Percentiles rank a stretch among this genome's conserved stretches.
These are phyloP conservation scores for Colletotrichum cordylinicola DNA, from an alignment of 2,329 filamentous ascomycete genomes.

Conservation along the genomic window DNA sequence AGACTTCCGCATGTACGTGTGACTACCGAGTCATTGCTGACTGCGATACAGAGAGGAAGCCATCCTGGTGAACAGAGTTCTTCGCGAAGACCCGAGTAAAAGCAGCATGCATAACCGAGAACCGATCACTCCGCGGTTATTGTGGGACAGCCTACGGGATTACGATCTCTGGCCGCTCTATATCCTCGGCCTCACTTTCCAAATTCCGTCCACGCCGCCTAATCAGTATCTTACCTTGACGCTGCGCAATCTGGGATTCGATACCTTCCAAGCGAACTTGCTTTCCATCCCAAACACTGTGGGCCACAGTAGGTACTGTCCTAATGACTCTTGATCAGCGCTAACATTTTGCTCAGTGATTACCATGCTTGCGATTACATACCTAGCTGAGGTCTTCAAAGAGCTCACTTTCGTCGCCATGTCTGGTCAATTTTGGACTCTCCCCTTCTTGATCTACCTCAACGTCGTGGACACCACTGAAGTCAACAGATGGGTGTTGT, in stretches of 20 bases:
- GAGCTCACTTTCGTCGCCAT: constrained; percentile 53
- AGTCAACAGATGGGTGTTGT: constrained; percentile 39
- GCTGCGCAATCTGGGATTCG: constrained; percentile 61
- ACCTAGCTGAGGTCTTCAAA: constrained; percentile 50
- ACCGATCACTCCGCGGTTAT: constrained; percentile 52
- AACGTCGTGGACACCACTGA: constrained; percentile 38
- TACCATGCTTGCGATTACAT: constrained; percentile 51
- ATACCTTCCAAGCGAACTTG: constrained; percentile 67
- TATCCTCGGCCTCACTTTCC: constrained; percentile 56
- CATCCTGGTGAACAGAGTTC: constrained; percentile 65
- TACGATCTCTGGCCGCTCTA: constrained; percentile 57
- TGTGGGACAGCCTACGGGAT: constrained; percentile 59
- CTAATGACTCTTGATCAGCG: neutral
- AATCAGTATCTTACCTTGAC: constrained; percentile 64
- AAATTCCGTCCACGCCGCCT: constrained; percentile 56
- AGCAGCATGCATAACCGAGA: constrained; percentile 67
- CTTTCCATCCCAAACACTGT: constrained; percentile 62
- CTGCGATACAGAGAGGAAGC: constrained; percentile 50
- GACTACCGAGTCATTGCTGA: neutral
- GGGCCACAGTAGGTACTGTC: constrained; percentile 27
- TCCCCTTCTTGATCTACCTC: constrained; percentile 61
- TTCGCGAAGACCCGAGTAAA: constrained; percentile 66
- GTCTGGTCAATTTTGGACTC: constrained; percentile 60
- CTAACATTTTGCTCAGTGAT: constrained; percentile 33
- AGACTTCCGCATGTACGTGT: neutral